Base-by-base conservation (phyloP, 148 eudicot species). In the Linanthus parryae region DNA sequence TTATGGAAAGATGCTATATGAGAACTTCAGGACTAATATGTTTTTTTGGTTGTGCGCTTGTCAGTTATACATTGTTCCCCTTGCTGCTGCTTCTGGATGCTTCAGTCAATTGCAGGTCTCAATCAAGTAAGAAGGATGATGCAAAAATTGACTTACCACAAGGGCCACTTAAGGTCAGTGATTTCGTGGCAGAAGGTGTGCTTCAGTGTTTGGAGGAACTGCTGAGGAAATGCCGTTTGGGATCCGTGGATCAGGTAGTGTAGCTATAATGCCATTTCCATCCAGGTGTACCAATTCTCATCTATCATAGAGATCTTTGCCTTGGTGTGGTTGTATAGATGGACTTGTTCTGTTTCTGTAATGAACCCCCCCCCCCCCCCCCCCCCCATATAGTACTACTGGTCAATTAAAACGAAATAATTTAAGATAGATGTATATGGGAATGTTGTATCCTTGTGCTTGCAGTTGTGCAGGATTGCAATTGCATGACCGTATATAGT, bases 61-160 rank as follows among this genome's bases (percentile, higher is more conserved):
- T 40, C 96, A 92, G 98, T 67, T 92, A 86, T 73, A 63, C 77
- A 15, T 62, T 86, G 79, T 87, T 92, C 40, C 98, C 98, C 0
- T 48, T 92, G 81, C 75, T 87, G 78, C 96, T 87, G 71, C 81
- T 92, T 30, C 55, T 84, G 65, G 98, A 92, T 79, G 85, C 81
- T 29, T 74, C 85, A 24, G 79, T 92, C 30, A 62, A 71, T 35
- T 65, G 70, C 71, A 75, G 89, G 68, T 76, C 97, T 44, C 41
- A 68, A 57, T 52, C 21, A 56, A 73, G 73, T 57, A 48, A 20
- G 29, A 62, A 57, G 29, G 53, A 44, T 23, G 26, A 37, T 59
- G 54, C 48, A 38, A 24, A 19, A 8, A 52, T 29, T 61, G 29
- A 34, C 54, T 56, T 44, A 34, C 62, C 48, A 11, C 59, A 55